Conservation (phyloP, 2,329 filamentous ascomycete genomes). For the Venturia nashicola region DNA sequence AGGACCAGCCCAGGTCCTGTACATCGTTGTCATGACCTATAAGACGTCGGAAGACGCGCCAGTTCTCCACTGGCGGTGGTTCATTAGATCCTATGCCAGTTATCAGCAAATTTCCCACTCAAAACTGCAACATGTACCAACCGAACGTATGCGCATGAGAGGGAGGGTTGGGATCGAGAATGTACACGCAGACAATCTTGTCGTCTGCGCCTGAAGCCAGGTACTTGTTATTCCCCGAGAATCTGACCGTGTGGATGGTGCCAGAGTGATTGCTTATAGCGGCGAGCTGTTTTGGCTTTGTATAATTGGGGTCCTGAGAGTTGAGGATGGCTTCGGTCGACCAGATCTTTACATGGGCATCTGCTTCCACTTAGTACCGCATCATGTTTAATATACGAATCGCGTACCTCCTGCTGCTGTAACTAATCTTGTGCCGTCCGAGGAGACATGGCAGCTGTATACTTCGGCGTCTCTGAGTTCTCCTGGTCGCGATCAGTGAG, state of each 20-base stretch:
- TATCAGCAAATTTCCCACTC: constrained; percentile 8
- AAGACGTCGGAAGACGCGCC: constrained; percentile 86
- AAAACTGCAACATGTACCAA: constrained; percentile 26
- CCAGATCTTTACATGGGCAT: constrained; percentile 96
- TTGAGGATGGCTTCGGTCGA: constrained; percentile 88
- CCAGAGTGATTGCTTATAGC: constrained; percentile 98
- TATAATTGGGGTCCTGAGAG: constrained; percentile 57
- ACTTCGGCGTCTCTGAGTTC: constrained; percentile 98
- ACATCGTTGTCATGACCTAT: constrained; percentile 98
- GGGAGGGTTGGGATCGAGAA: constrained; percentile 71
- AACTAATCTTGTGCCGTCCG: constrained; percentile 81
- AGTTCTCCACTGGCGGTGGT: constrained; percentile 87
- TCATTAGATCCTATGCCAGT: constrained; percentile 58
- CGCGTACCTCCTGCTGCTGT: constrained; percentile 79
- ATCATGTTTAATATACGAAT: background rate
- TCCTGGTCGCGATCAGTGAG: constrained; percentile 29
- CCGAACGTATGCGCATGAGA: constrained; percentile 69
- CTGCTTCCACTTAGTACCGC: constrained; percentile 31
- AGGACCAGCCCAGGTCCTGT: constrained; percentile 93
- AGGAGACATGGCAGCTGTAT: constrained; percentile 94
- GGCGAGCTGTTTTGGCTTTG: constrained; percentile 80
- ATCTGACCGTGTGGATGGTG: constrained; percentile 93
- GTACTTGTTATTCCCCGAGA: constrained; percentile 90
- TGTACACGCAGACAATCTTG: constrained; percentile 97
- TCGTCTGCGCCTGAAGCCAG: constrained; percentile 95